Evolutionary conservation across 176 grass and related monocot species (phyloP).

Genomic region (Oryza glaberrima): DNA sequence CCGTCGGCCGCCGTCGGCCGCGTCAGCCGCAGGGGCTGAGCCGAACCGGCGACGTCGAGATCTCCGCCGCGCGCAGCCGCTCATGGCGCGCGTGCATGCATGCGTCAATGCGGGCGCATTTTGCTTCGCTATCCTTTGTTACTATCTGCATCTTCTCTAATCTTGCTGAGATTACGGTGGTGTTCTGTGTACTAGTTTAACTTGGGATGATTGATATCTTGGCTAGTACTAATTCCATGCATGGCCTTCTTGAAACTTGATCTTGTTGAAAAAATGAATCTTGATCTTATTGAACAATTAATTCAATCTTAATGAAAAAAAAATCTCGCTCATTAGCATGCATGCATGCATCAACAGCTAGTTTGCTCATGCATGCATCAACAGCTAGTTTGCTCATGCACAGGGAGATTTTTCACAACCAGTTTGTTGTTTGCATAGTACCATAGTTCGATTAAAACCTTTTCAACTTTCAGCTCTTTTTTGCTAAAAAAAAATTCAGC

Average conservation of each 20-base stretch:
- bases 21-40: neutral
- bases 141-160: neutral
- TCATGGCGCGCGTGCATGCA: neutral
- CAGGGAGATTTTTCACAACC: neutral
- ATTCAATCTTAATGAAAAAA: too few species aligned
- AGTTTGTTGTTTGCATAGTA: too few species aligned
- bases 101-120: neutral
- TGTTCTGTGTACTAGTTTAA: neutral
- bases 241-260: neutral
- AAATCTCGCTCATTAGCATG: neutral
- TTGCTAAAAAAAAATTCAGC: neutral
- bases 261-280: neutral
- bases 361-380: neutral
- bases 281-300: neutral
- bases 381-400: neutral
- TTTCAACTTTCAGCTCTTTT: neutral
- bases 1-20: neutral
- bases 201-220: neutral
- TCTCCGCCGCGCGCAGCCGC: neutral
- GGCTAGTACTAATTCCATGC: neutral
- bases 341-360: neutral
- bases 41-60: slow-evolving; percentile 2
- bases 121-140: slow-evolving; percentile 4
- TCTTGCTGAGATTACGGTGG: neutral
- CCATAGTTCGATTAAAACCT: neutral